Evolutionary conservation across 1,284 basidiomycete genomes (phyloP).

Genomic region (Grifola frondosa): DNA sequence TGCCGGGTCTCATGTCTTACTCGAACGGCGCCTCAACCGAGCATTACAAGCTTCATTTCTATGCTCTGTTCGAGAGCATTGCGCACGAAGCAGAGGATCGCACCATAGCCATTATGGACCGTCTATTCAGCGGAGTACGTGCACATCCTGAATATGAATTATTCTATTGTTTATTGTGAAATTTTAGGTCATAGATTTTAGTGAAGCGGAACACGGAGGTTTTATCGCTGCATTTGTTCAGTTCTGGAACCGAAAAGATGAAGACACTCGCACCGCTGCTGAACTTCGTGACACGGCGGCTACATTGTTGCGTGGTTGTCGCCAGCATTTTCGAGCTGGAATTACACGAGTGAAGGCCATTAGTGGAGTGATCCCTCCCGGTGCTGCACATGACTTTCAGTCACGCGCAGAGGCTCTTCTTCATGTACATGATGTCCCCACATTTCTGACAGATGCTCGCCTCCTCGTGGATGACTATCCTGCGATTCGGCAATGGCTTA

Average conservation of each 20-base stretch:
- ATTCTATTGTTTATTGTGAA: too few species aligned
- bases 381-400: too few species aligned
- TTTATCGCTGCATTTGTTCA: slow-evolving; percentile 28
- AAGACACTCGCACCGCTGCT: not conserved
- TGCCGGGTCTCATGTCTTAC: slow-evolving; percentile 30
- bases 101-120: slow-evolving; percentile 4
- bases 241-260: too few species aligned
- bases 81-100: slow-evolving; percentile 9
- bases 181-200: slow-evolving; percentile 34
- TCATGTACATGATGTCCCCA: too few species aligned
- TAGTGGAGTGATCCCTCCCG: slow-evolving; percentile 2
- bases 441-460: not conserved
- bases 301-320: slow-evolving; percentile 27
- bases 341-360: slow-evolving; percentile 27
- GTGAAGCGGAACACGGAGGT: slow-evolving; percentile 30
- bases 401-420: too few species aligned
- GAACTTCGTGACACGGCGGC: slow-evolving; percentile 16
- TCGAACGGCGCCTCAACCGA: slow-evolving; percentile 27
- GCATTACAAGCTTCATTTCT: slow-evolving; percentile 31
- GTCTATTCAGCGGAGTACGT: slow-evolving; percentile 5
- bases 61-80: slow-evolving; percentile 25
- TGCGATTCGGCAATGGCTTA: slow-evolving; percentile 22
- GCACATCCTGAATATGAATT: not conserved
- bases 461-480: slow-evolving; percentile 2
- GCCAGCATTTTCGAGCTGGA: slow-evolving; percentile 27